phyloP scores from a whole-genome alignment of 1,284 basidiomycete genomes.

The Trichosporon coremiiforme region DNA sequence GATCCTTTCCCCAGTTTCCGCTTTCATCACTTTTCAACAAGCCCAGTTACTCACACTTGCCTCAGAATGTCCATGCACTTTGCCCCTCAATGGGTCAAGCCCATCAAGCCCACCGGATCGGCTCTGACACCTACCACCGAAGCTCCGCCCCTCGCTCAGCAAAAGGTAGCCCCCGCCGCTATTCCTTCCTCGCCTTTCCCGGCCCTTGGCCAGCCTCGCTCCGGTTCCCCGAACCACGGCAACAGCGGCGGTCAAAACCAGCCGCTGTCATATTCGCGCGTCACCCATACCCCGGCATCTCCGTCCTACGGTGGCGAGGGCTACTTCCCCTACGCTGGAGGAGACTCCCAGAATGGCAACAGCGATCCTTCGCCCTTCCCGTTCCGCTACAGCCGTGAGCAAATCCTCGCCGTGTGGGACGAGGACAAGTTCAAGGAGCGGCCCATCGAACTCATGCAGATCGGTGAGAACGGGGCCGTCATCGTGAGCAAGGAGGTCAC shows the following conservation, averaged over 20 bases:
- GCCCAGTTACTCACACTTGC: neutral
- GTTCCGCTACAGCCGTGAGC: constrained; percentile 82
- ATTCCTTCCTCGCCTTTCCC: constrained; percentile 45
- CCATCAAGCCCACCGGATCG: constrained; percentile 53
- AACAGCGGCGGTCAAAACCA: constrained; percentile 40
- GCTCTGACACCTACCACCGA: constrained; percentile 39
- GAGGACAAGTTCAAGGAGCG: constrained; percentile 72
- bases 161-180: constrained; percentile 1
- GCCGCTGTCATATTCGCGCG: constrained; percentile 67
- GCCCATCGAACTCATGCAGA: constrained; percentile 69
- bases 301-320: constrained; percentile 49
- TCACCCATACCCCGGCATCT: constrained; percentile 58
- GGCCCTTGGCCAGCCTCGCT: constrained; percentile 43
- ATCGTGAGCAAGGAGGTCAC: constrained; percentile 73
- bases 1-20: neutral
- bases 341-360: constrained; percentile 26
- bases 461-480: constrained; percentile 72
- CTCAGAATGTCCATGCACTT: constrained; percentile 55
- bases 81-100: constrained; percentile 55
- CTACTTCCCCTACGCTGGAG: constrained; percentile 64
- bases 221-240: constrained; percentile 39
- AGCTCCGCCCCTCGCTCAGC: constrained; percentile 20
- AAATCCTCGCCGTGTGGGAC: constrained; percentile 78
- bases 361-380: constrained; percentile 59
- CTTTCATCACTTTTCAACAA: neutral